phyloP scores from a whole-genome alignment of 169 alveolate genomes.

The Plasmodium ovale region DNA sequence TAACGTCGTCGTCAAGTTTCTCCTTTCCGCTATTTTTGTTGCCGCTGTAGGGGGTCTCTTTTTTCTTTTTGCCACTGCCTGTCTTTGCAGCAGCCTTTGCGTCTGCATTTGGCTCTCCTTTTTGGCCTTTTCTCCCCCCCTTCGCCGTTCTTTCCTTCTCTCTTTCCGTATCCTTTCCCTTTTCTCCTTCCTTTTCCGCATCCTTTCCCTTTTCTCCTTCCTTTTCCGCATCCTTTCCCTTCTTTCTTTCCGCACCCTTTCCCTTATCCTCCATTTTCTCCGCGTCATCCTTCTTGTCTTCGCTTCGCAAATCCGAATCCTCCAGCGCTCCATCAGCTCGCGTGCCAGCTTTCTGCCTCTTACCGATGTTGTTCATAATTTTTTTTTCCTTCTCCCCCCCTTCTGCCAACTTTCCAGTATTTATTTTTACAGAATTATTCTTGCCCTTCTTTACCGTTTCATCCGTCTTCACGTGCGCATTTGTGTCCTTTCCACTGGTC shows the following conservation, averaged over 20 bases:
- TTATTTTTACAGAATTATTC: not conserved
- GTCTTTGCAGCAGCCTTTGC: not conserved
- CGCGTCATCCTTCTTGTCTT: not conserved
- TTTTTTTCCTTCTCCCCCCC: not conserved
- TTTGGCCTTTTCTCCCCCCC: not conserved
- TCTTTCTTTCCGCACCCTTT: not conserved
- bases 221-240: not conserved
- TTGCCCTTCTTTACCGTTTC: not conserved
- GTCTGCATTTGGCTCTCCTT: not conserved
- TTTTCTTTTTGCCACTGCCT: not conserved
- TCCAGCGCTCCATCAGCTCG: no score
- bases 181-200: not conserved
- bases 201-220: not conserved
- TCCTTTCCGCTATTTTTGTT: not conserved
- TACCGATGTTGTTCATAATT: no score
- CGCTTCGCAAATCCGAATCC: no score
- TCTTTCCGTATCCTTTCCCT: not conserved
- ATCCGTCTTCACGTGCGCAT: not conserved
- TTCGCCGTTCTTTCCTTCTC: not conserved
- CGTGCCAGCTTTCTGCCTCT: no score
- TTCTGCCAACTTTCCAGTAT: no score
- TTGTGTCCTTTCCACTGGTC: no score
- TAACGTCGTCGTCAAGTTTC: not conserved
- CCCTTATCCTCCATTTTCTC: no score
- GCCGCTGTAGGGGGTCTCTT: not conserved